Evolutionary conservation across 179 eudicot genomes (phyloP), one percentile per base, ranked within the genome.

Genomic region (Beta corolliflora): DNA sequence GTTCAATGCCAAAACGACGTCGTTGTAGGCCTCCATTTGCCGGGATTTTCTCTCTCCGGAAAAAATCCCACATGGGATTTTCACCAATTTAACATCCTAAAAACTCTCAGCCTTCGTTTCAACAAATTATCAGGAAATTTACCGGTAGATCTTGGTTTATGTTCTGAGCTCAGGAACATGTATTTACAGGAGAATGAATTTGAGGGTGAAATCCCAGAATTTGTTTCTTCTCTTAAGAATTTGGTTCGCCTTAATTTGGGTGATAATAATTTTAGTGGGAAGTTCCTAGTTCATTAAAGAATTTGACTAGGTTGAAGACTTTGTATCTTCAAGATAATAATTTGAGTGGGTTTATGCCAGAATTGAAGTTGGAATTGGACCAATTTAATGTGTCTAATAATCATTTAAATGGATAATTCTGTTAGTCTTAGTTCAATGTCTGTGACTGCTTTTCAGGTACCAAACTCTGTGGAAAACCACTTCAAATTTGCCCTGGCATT

Each of bases 341-440:
- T 9, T 81, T 94, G 3, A 84, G 79, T 8, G 98, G 98, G 50
- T 29, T 85, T 25, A 77, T 94, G 16, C 97, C 98, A 5, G 91
- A 90, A 53, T 58, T 93, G 54, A 84, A 91, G 58, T 9, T 88
- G 3, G 21, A 81, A 36, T 78, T 93, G 29, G 86, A 77, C 64
- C 91, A 86, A 46, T 90, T 94, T 79, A 89, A 94, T 75, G 91
- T 93, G 8, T 94, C 98, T 5, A 74, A 81, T 68, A 94, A 94
- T 61, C 78, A 76, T 21, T 82, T 94, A 6, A 93, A 75, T n/a
- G 97, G 98, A 11, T 63, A 1, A 84, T 93, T 58, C 98, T 10
- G 69, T 80, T 9, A 84, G 81, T 36, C 84, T 94, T 45, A 23
- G 71, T 0, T 44, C 81, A 3, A 78, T 83, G 74, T 90, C 94